These are phyloP conservation scores for Grosmannia serpens DNA, from an alignment of 2,329 filamentous ascomycete genomes.

Conservation along the genomic window DNA sequence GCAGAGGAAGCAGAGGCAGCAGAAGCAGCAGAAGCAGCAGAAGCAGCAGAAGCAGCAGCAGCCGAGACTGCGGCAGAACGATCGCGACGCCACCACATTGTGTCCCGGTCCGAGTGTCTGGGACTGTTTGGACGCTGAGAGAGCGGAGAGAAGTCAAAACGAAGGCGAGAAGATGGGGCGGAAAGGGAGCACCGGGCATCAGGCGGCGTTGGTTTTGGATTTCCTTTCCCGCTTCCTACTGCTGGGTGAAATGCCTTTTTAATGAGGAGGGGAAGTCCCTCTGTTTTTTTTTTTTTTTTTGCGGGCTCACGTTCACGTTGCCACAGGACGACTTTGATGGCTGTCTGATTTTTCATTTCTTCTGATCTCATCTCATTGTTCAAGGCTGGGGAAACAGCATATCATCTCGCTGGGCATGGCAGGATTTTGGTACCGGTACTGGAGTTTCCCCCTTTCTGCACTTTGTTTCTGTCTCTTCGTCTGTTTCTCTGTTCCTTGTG, in stretches of 20 bases:
- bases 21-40: not conserved
- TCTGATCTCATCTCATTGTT: not conserved
- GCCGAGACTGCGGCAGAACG: not conserved
- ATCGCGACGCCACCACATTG: slow-evolving; percentile 4
- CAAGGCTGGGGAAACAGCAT: not conserved
- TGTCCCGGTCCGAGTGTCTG: slow-evolving; percentile 1
- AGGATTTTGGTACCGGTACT: not conserved
- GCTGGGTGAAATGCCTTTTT: not conserved
- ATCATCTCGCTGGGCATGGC: not conserved
- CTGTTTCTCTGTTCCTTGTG: not conserved
- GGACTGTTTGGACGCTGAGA: not conserved
- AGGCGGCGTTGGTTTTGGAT: not conserved
- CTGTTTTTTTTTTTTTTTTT: too few species aligned
- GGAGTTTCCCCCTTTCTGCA: not conserved
- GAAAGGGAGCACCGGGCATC: not conserved
- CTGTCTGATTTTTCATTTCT: not conserved
- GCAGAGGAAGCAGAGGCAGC: not conserved
- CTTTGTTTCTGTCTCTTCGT: not conserved
- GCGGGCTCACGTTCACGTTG: too few species aligned
- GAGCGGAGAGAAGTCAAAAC: not conserved
- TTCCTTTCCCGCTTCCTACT: not conserved
- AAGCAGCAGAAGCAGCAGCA: not conserved
- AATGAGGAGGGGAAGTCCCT: not conserved
- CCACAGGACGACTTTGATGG: not conserved
- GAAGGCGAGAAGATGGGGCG: not conserved